Conservation (phyloP, 768 basidiomycete species). For the Pleurotus citrinopileatus region DNA sequence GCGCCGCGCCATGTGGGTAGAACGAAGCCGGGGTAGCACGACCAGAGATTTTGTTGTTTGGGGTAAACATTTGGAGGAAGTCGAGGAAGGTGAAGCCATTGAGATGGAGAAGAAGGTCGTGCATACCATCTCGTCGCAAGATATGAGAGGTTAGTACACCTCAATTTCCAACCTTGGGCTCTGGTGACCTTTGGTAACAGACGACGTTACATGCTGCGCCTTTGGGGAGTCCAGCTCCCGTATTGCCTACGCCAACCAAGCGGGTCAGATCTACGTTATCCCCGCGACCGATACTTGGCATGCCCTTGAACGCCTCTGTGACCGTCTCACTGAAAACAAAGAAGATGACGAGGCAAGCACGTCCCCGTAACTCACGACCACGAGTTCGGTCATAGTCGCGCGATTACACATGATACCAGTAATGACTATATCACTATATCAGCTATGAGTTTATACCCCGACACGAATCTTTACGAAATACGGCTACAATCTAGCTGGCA, state of each 20-base stretch:
- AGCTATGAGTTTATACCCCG: too few species aligned
- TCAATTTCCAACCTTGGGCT: neutral
- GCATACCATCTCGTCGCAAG: constrained; percentile 4
- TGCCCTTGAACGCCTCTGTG: neutral
- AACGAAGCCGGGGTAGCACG: constrained; percentile 41
- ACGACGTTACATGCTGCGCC: constrained; percentile 3
- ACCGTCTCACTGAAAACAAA: too few species aligned
- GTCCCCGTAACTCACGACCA: too few species aligned
- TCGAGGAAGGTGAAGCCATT: neutral
- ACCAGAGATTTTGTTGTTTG: constrained; percentile 45
- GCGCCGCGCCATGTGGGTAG: constrained; percentile 54
- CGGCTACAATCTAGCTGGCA: constrained; percentile 34
- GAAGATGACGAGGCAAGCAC: too few species aligned
- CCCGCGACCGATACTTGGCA: neutral
- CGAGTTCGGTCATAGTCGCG: too few species aligned
- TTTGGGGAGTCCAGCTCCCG: constrained; percentile 3
- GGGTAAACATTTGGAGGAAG: constrained; percentile 13
- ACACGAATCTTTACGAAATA: neutral
- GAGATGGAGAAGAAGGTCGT: constrained; percentile 4
- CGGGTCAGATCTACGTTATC: constrained; percentile 1
- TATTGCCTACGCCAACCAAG: constrained; percentile 3
- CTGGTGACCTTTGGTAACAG: neutral
- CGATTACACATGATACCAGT: too few species aligned
- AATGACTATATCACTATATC: too few species aligned
- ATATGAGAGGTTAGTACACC: constrained; percentile 4